Evolutionary conservation across 768 basidiomycete species (phyloP).

Genomic region (Tulasnella sp.): DNA sequence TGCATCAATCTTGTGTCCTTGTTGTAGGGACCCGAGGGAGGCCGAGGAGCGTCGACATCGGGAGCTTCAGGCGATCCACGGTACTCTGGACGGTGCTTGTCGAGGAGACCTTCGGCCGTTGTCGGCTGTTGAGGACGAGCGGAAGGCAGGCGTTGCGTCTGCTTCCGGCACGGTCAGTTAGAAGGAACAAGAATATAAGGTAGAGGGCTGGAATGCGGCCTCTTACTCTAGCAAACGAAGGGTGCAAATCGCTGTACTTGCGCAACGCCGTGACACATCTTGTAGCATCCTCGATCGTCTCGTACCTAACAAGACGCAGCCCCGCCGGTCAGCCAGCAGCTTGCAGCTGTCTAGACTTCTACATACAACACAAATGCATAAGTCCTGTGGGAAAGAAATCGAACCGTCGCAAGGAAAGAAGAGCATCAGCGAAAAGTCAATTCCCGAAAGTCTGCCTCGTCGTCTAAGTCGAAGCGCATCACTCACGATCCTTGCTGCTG

Average conservation of each 20-base stretch:
- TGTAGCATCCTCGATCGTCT: constrained; percentile 61
- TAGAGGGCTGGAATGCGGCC: not conserved
- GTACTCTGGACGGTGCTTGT: constrained; percentile 25
- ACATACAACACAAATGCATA: constrained; percentile 77
- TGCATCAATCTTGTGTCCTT: not conserved
- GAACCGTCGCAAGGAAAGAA: constrained; percentile 29
- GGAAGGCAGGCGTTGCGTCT: constrained; percentile 25
- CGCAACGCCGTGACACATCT: constrained; percentile 68
- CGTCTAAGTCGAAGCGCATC: not conserved
- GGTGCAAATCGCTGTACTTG: constrained; percentile 72
- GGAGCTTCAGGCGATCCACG: constrained; percentile 14
- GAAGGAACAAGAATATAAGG: constrained; percentile 18
- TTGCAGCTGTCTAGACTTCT: not conserved
- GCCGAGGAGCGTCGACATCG: not conserved
- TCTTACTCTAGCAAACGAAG: constrained; percentile 77
- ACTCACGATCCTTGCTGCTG: constrained; percentile 24
- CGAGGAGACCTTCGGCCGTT: constrained; percentile 23
- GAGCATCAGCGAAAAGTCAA: not conserved
- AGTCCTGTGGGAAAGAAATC: constrained; percentile 46
- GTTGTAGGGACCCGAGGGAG: not conserved
- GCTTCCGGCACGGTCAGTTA: not conserved
- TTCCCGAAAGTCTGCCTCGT: not conserved
- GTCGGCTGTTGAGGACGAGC: constrained; percentile 10
- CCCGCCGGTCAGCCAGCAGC: not conserved
- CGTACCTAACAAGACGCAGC: constrained; percentile 51